Evolutionary conservation across 495 filamentous ascomycete genomes (phyloP), one percentile per base, ranked within the genome.

Genomic region (Penicillium fimorum): DNA sequence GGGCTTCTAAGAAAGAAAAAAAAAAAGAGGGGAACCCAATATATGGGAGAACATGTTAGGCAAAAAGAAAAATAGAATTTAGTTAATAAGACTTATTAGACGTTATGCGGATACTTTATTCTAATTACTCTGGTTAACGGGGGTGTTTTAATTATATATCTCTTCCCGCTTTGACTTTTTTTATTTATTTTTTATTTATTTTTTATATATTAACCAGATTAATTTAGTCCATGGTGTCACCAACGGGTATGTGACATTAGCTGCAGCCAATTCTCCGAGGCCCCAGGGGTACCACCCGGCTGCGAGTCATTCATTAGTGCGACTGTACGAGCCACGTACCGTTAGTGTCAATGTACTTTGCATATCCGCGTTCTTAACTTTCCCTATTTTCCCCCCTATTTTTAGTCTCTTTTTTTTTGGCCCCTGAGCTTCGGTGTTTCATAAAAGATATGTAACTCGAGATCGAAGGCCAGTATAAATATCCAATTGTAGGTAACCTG

Each of bases 201-300:
- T n/a, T 9, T 25, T 25, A 41, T 33, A 43, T 60, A 44, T 55
- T 47, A 52, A 24, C 30, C 30, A 33, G 9, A 33, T 38, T 17
- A 38, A 17, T 38, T 9, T 37, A 33, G 30, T 11, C 30, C 30
- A 33, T 38, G 2, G 35, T 38, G 33, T 15, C 7, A 37, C 33
- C n/a, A 17, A 9, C 35, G 35, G 35, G 15, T 38, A 38, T n/a
- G 35, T 8, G 35, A 38, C 35, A n/a, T 38, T 17, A 38, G 35
- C 35, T 55, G 51, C 41, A 30, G 52, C 56, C 50, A 58, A 60
- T 63, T 58, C 43, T 57, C 60, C 60, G 59, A 61, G 11, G 3
- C 12, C 15, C 29, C 13, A 22, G 24, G 20, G 37, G n/a, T 18
- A 18, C 25, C 37, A 27, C 25, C 25, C 25, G 25, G 9, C 40